Evolutionary conservation across 2,329 filamentous ascomycete species (phyloP), one percentile per base, ranked within the genome.

Genomic region (Leptographium lundbergii): DNA sequence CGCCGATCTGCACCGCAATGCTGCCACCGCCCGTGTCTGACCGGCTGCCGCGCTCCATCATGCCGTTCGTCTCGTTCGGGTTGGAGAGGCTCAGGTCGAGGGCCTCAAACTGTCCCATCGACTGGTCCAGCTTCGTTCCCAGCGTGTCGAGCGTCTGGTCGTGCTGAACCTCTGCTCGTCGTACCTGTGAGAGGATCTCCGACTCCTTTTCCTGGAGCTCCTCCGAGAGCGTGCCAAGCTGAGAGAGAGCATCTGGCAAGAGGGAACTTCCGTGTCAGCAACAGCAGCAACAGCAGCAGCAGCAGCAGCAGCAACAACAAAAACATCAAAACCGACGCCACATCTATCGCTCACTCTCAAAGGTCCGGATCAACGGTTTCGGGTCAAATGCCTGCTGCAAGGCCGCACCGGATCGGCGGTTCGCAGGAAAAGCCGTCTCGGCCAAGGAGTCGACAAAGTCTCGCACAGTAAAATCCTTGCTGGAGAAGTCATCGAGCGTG

Each of bases 381-480:
- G 94, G 91, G 68, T 99, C 94, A 74, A 99, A 99, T 5, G 79
- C 74, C 61, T 79, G 78, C 62, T 80, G 78, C 69, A 77, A 78
- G 62, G 75, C 77, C 63, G 81, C 79, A 9, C 82, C 85, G 17
- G 91, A 96, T 61, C 89, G 87, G 58, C 94, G 88, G 68, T 86
- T 88, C 25, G 80, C 77, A n/a, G 89, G 86, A 42, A 90, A 81
- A 25, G 90, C 88, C 65, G 80, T 88, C 63, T 97, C 91, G 56
- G 92, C 94, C 60, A 99, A 84, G 57, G 86, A 84, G 71, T 99
- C 95, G 66, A 99, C 86, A 70, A 99, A 99, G 75, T 99, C 94
- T 68, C 95, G 91, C 65, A 97, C 92, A 63, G 97, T 96, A 69
- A 97, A 99, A 74, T 97, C 94, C 67, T 88, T 88, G 70, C 80